Base-by-base conservation (phyloP, 352 stramenopile genomes). In the Phytophthora pistaciae region DNA sequence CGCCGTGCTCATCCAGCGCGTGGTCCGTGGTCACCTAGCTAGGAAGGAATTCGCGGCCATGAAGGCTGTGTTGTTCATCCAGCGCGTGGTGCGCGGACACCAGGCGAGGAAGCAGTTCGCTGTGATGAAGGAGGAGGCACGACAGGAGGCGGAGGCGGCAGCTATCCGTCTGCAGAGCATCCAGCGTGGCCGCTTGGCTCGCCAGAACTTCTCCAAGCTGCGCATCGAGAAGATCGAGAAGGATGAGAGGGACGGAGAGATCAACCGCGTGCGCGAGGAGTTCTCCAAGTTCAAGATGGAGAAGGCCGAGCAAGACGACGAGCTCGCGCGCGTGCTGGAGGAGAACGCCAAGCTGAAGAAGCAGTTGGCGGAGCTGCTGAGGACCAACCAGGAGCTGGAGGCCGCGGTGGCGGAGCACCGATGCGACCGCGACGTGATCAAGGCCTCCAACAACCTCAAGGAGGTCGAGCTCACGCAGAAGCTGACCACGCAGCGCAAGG, bases 311-410 rank as follows among this genome's bases (percentile, higher is more conserved):
- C 63, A 72, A 27, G 52, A 77, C 14, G 69, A 68, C 5, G 82
- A 90, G 48, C 70, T 90, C 16, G 62, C 68, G 5, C 68, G 60
- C n/a, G 77, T 82, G 10, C 75, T 69, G 14, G 79, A 84, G 20
- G 87, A 94, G 58, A 92, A 92, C 61, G 73, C 66, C 9, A 70
- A 60, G 11, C 67, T 94, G 42, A 88, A 85, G 36, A 53, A 75
- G 48, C 83, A 92, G 64, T 72, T 94, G 13, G 75, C 75, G 31
- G 78, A 91, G 53, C 70, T 94, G 6, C 62, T 90, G n/a, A 77
- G 83, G 60, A 77, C 66, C 13, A 93, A 91, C 68, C 69, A 83
- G 46, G 82, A 91, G 62, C 58, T 93, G 27, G 78, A 93, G 56
- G 70, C 72, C 8, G 74, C 87, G 31, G 83, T 91, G 66, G 75